Evolutionary conservation across 2,329 filamentous ascomycete genomes (phyloP).

Genomic region (Pestalotiopsis sp.): DNA sequence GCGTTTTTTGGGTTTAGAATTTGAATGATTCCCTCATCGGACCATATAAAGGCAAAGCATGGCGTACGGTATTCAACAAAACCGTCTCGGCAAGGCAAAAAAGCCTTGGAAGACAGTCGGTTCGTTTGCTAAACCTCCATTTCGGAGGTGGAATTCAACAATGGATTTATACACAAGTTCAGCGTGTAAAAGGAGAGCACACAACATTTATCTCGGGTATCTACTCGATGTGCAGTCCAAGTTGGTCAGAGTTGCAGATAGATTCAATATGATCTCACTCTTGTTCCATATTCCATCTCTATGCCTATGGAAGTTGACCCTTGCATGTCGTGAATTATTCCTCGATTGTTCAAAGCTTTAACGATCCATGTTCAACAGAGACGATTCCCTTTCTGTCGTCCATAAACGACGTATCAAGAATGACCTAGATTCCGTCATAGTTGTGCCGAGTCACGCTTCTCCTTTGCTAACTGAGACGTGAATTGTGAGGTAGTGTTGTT

Average conservation of each 20-base stretch:
- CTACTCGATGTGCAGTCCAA: not conserved
- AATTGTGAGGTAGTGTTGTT: too few species aligned
- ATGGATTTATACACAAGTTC: not conserved
- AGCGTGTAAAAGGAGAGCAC: not conserved
- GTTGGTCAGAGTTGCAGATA: not conserved
- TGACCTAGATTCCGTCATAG: too few species aligned
- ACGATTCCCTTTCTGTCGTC: not conserved
- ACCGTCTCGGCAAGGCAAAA: constrained; percentile 18
- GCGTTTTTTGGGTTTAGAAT: constrained; percentile 35
- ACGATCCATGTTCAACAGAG: not conserved
- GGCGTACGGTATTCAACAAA: constrained; percentile 42
- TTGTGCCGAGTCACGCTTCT: too few species aligned
- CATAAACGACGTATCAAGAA: not conserved
- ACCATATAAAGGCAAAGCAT: constrained; percentile 38
- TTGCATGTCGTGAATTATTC: not conserved
- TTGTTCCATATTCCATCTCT: not conserved
- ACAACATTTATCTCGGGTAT: not conserved
- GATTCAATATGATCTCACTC: not conserved
- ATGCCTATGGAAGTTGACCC: not conserved
- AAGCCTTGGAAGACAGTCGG: constrained; percentile 14
- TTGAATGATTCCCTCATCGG: constrained; percentile 37
- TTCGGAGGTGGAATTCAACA: constrained; percentile 7
- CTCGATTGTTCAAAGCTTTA: not conserved
- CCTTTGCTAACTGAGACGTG: too few species aligned
- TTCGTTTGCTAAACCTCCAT: constrained; percentile 8